Evolutionary conservation across 345 rosid genomes (phyloP), one percentile per base, ranked within the genome.

Genomic region (Populus pruinosa): DNA sequence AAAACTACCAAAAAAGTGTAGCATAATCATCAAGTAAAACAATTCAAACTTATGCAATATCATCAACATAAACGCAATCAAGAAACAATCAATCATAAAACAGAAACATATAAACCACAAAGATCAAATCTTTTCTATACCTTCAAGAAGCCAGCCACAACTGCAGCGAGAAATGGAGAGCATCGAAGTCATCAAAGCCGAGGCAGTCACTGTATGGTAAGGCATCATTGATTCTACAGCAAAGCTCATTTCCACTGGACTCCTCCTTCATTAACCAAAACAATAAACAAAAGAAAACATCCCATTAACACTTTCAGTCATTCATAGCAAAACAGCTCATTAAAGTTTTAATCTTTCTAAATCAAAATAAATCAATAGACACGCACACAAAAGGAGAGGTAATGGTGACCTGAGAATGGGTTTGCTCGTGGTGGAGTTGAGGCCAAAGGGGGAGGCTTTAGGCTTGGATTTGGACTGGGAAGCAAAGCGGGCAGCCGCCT

Each of bases 171-270:
- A 86, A 83, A 86, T 68, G 59, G 96, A 87, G 23, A 93, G 97
- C 97, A 82, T 90, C 20, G 98, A 96, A 79, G 89, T 96, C 96
- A 92, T 85, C 87, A 96, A 78, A 43, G 99, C 93, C 27, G 98
- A 90, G 77, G 99, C 91, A 73, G 98, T 96, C 1, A 89, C 98
- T 1, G 92, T 82, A 85, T 96, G 99, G 81, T 86, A 89, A 29
- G 99, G 98, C 87, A 93, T 73, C 94, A 92, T 76, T 41, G 99
- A 88, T 84, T 93, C 98, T 86, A 90, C 77, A 61, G 90, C 87
- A 80, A 83, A 85, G 82, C 96, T 91, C 86, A 86, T 23, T 83
- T 93, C 91, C 78, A 92, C 93, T 2, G 92, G 98, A 69, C 78
- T 73, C 87, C 96, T 89, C 71, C 71, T 78, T 82, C 83, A 63